A percentile compares a stretch with the other conserved stretches of the same genome.
phyloP scores from a whole-genome alignment of 2,329 filamentous ascomycete genomes.

The Xylaria sp. region DNA sequence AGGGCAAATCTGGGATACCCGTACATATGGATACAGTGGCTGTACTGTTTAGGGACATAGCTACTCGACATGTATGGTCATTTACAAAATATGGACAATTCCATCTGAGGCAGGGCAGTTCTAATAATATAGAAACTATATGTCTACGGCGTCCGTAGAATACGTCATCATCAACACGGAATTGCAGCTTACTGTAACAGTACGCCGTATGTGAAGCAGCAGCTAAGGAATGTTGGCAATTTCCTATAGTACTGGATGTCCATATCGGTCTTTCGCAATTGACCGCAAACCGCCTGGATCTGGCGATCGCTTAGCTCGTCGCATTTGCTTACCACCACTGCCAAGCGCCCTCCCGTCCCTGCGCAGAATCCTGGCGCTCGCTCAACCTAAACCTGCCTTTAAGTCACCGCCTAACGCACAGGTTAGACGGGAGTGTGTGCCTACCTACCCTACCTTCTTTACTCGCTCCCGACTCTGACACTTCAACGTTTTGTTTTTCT shows the following conservation, averaged over 20 bases:
- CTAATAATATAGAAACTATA: neutral
- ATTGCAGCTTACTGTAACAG: neutral
- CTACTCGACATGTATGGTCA: neutral
- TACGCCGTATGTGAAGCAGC: too few species aligned
- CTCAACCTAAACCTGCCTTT: too few species aligned
- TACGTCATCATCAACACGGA: too few species aligned
- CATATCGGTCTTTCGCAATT: too few species aligned
- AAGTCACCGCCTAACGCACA: too few species aligned
- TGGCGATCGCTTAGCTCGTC: neutral
- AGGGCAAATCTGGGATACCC: neutral
- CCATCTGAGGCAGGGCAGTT: neutral
- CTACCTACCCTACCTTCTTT: neutral
- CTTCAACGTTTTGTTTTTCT: neutral
- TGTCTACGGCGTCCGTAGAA: too few species aligned
- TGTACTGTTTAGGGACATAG: too few species aligned
- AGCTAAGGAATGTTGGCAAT: too few species aligned
- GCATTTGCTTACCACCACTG: neutral
- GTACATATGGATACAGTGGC: too few species aligned
- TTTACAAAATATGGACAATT: neutral
- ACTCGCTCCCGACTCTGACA: too few species aligned
- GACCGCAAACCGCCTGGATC: neutral
- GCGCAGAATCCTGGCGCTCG: neutral
- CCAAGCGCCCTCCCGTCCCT: neutral
- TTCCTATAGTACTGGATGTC: too few species aligned
- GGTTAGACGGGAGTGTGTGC: too few species aligned